phyloP scores from a whole-genome alignment of 2,329 filamentous ascomycete species.

The Botrytis deweyae region DNA sequence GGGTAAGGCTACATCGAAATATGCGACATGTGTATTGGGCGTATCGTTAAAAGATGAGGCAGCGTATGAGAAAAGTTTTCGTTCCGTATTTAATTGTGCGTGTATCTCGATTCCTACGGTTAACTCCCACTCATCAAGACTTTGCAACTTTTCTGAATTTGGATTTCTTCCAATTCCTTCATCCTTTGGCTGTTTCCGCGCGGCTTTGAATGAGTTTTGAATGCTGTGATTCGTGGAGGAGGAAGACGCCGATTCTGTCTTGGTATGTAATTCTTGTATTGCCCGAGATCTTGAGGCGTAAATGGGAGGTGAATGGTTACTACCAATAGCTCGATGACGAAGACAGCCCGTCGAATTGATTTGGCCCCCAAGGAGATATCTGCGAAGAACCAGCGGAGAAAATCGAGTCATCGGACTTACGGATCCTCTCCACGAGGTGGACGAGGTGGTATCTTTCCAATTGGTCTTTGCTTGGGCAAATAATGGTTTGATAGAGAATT shows the following conservation, averaged over 20 bases:
- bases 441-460: not conserved
- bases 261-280: constrained; percentile 24
- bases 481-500: not conserved
- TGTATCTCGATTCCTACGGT: constrained; percentile 98
- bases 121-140: constrained; percentile 72
- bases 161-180: constrained; percentile 55
- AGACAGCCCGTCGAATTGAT: constrained; percentile 35
- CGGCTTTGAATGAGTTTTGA: constrained; percentile 47
- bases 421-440: not conserved
- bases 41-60: constrained; percentile 61
- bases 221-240: constrained; percentile 4
- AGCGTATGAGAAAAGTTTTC: constrained; percentile 85
- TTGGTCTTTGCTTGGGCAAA: constrained; percentile 1
- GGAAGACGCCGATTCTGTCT: constrained; percentile 18
- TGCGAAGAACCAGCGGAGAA: constrained; percentile 33
- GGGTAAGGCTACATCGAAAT: constrained; percentile 86
- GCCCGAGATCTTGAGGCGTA: constrained; percentile 26
- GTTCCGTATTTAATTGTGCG: constrained; percentile 84
- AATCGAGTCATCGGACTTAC: constrained; percentile 35
- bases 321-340: constrained; percentile 21
- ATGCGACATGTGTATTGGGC: constrained; percentile 83
- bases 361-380: constrained; percentile 37
- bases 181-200: constrained; percentile 69
- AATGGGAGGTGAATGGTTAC: constrained; percentile 19
- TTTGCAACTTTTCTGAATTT: constrained; percentile 46